These are phyloP conservation scores for Psilocybe tampanensis DNA, from an alignment of 768 basidiomycete genomes.

Conservation along the genomic window DNA sequence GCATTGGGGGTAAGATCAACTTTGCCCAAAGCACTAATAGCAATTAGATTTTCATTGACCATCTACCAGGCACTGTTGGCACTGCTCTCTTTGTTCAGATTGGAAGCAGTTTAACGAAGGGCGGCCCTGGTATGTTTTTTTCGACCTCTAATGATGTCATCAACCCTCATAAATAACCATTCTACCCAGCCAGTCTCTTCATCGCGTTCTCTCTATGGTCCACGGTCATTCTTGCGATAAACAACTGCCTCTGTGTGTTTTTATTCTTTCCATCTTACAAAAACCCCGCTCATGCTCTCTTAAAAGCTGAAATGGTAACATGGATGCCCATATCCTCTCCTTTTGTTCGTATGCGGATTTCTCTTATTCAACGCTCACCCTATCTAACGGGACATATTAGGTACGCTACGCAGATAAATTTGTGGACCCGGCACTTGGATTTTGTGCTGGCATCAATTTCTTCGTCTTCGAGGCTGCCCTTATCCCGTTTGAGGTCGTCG, in stretches of 20 bases:
- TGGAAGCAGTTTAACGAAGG: constrained; percentile 57
- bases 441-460: constrained; percentile 58
- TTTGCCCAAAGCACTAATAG: not conserved
- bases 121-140: constrained; percentile 58
- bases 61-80: constrained; percentile 60
- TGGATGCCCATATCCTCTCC: constrained; percentile 80
- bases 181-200: constrained; percentile 44
- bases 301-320: constrained; percentile 77
- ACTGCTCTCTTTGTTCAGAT: constrained; percentile 78
- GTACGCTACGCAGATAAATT: constrained; percentile 62
- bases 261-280: not conserved
- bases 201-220: constrained; percentile 54
- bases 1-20: constrained; percentile 43
- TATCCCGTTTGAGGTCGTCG: constrained; percentile 54
- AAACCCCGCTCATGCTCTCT: not conserved
- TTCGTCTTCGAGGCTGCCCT: constrained; percentile 51
- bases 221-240: constrained; percentile 49
- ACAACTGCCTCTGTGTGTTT: constrained; percentile 46
- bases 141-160: constrained; percentile 11
- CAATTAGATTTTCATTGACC: constrained; percentile 3
- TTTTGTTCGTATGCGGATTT: constrained; percentile 47
- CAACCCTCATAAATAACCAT: constrained; percentile 16
- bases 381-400: constrained; percentile 20
- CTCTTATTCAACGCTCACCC: not conserved
- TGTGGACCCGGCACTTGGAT: constrained; percentile 59